phyloP scores from a whole-genome alignment of 805 yeast genomes.

The Yarrowia phangngaensis region DNA sequence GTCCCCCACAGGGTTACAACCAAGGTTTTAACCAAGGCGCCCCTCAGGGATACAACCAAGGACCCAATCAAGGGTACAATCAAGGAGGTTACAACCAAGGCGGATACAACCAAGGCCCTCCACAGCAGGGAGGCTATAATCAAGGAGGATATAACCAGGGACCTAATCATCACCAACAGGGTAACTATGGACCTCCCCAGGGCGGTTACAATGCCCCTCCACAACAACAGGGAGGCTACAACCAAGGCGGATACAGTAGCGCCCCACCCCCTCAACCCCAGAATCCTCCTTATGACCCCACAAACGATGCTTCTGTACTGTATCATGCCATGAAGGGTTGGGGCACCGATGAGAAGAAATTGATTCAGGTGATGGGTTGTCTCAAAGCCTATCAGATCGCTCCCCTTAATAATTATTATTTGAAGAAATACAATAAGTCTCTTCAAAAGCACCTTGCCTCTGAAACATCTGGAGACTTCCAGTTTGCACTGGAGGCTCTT shows the following conservation, averaged over 20 bases:
- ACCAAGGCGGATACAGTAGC: background rate
- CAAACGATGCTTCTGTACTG: conserved; percentile 29
- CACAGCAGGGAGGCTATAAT: conserved; percentile 8
- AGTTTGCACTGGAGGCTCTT: conserved; percentile 29
- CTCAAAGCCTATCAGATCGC: conserved; percentile 31
- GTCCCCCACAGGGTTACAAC: background rate
- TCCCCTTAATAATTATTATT: conserved; percentile 28
- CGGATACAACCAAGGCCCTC: conserved; percentile 15
- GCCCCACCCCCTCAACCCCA: conserved; percentile 13
- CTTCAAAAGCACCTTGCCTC: conserved; percentile 29
- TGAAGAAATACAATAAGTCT: conserved; percentile 28
- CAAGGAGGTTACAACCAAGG: conserved; percentile 19
- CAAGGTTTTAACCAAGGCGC: conserved; percentile 8
- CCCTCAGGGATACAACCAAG: conserved; percentile 19
- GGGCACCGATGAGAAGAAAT: conserved; percentile 32
- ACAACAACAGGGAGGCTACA: background rate
- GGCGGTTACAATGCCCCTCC: conserved; percentile 1
- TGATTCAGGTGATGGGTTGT: conserved; percentile 29
- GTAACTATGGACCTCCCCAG: conserved; percentile 4
- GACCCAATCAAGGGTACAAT: background rate
- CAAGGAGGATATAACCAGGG: conserved; percentile 27
- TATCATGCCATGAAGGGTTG: conserved; percentile 33
- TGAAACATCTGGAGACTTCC: conserved; percentile 31
- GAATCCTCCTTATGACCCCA: conserved; percentile 29
- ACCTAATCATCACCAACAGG: conserved; percentile 2